Evolutionary conservation across 2,329 filamentous ascomycete genomes (phyloP), one percentile per base, ranked within the genome.

Genomic region (Diaporthe velutina): DNA sequence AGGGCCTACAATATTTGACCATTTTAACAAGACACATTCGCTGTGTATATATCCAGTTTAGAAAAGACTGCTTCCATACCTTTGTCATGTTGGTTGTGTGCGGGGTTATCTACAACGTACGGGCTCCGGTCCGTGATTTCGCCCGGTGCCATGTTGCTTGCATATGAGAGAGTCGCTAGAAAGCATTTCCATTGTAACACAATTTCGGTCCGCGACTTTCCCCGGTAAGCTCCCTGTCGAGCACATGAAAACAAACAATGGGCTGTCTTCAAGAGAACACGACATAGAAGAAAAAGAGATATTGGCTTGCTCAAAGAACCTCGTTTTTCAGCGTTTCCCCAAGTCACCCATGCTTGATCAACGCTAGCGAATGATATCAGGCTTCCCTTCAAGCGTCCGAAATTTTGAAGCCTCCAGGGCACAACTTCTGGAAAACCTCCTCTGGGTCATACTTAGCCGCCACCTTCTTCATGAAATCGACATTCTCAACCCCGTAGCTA

Each of bases 401-500:
- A 8, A 80, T 35, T 64, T 80, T 80, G 75, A 78, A 80, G 5
- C 77, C 78, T 25, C 78, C 80, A 13, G 79, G 79, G 22, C 77
- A 77, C 48, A 78, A 66, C 33, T 38, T 78, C 74, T 80, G 79
- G 54, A 81, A 82, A 2, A 81, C 74, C 15, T 74, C 74, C 9
- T 73, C 66, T 0, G 78, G 78, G 70, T 81, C 81, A 70, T 80
- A 82, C 71, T 77, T 77, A 35, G 25, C 71, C 25, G 79, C 78
- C 1, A 77, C 77, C 30, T 60, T 67, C 73, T 74, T 77, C 68
- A 81, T 61, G 40, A 76, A 35, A 1, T n/a, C 3, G 7, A 82
- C 54, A 35, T 81, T 82, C 35, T 80, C 78, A 42, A 71, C 58
- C 2, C 81, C 80, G 45, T 81, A 82, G 19, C 77, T 79, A 30